Evolutionary conservation across 2,329 filamentous ascomycete species (phyloP).

Genomic region (Alternaria angustiovoidea): DNA sequence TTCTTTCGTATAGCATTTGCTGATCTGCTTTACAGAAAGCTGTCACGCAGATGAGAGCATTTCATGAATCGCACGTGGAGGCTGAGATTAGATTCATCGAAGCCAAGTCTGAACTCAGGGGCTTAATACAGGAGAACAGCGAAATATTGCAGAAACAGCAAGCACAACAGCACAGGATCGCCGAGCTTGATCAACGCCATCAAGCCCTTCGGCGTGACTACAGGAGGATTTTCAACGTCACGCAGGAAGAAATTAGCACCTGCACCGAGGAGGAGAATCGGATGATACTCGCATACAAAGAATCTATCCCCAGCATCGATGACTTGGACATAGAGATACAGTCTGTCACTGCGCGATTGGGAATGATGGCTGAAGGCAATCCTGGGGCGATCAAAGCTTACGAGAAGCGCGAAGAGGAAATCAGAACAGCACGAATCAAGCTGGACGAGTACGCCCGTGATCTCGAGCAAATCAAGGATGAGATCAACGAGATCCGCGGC

Average conservation of each 20-base stretch:
- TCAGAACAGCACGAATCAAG: slow-evolving; percentile 70
- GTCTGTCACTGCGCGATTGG: slow-evolving; percentile 76
- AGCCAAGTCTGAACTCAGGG: slow-evolving; percentile 79
- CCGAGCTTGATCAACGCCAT: slow-evolving; percentile 25
- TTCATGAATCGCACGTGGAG: slow-evolving; percentile 72
- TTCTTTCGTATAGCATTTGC: too few relatives aligned
- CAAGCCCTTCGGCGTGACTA: slow-evolving; percentile 21
- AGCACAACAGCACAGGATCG: slow-evolving; percentile 27
- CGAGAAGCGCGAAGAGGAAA: slow-evolving; percentile 61
- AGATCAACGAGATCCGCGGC: slow-evolving; percentile 71
- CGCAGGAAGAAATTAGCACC: slow-evolving; percentile 23
- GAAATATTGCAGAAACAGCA: slow-evolving; percentile 46
- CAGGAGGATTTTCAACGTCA: slow-evolving; percentile 25
- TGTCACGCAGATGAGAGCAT: slow-evolving; percentile 68
- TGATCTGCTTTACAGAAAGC: slow-evolving; percentile 56
- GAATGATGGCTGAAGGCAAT: slow-evolving; percentile 81
- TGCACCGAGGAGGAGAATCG: slow-evolving; percentile 37
- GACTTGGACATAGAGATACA: slow-evolving; percentile 77
- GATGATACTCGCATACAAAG: slow-evolving; percentile 29
- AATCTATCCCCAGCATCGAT: slow-evolving; percentile 51
- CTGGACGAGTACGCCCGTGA: slow-evolving; percentile 63
- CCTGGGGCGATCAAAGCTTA: slow-evolving; percentile 79
- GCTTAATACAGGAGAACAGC: slow-evolving; percentile 70
- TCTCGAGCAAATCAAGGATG: slow-evolving; percentile 63
- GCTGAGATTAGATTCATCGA: slow-evolving; percentile 77